These are phyloP conservation scores for Tagetes patula DNA, from an alignment of 129 eudicot species.

Conservation along the genomic window DNA sequence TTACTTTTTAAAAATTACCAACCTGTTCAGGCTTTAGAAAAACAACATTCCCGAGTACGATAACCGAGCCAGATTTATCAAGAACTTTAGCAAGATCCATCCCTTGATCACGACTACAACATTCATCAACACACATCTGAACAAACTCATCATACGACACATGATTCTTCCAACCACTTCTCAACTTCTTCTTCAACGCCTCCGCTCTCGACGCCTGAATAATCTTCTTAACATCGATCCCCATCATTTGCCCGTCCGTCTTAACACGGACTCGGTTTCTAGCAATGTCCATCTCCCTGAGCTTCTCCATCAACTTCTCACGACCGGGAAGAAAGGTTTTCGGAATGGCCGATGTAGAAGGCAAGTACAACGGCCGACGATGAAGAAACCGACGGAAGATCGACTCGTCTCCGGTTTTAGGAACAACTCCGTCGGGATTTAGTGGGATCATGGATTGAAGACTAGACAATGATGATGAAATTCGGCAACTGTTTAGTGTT, in stretches of 20 bases:
- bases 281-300: conserved; percentile 56
- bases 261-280: conserved; percentile 50
- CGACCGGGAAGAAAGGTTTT: conserved; percentile 37
- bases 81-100: conserved; percentile 55
- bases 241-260: conserved; percentile 39
- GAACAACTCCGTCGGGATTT: conserved; percentile 27
- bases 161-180: conserved; percentile 35
- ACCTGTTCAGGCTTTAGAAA: conserved; percentile 88
- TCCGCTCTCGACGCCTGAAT: conserved; percentile 56
- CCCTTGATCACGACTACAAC: conserved; percentile 49
- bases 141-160: conserved; percentile 58
- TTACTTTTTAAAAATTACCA: not conserved
- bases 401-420: conserved; percentile 51
- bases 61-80: conserved; percentile 78
- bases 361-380: conserved; percentile 34
- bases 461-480: conserved; percentile 39
- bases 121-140: conserved; percentile 49
- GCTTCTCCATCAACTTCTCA: conserved; percentile 48
- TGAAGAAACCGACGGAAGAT: conserved; percentile 45
- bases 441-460: conserved; percentile 34
- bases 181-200: conserved; percentile 54
- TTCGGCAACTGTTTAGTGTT: conserved; percentile 43
- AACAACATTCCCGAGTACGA: conserved; percentile 66
- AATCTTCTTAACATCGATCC: conserved; percentile 62
- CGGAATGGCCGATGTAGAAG: conserved; percentile 29